A percentile compares a stretch with the other conserved stretches of the same genome.
These are phyloP conservation scores for Melanogaster broomeanus DNA, from an alignment of 768 basidiomycete species.

Conservation along the genomic window DNA sequence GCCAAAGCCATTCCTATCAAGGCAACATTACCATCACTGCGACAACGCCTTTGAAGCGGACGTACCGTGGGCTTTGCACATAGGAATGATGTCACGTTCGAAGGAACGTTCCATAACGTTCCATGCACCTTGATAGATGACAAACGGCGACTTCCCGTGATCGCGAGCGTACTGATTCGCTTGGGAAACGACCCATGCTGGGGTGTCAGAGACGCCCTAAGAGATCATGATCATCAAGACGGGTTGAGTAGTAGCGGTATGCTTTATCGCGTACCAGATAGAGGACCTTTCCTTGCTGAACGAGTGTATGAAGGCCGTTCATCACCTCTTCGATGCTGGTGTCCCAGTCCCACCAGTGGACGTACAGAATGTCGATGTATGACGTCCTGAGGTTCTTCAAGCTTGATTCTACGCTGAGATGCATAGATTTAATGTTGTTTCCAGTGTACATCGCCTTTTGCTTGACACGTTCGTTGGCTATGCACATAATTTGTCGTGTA, in stretches of 20 bases:
- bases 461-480: slow-evolving; percentile 6
- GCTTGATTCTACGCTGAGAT: slow-evolving; percentile 39
- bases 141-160: slow-evolving; percentile 46
- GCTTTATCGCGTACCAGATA: slow-evolving; percentile 26
- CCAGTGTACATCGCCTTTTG: slow-evolving; percentile 39
- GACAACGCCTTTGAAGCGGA: neutral
- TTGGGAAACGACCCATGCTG: slow-evolving; percentile 42
- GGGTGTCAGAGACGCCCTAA: slow-evolving; percentile 32
- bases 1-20: slow-evolving; percentile 35
- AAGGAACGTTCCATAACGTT: slow-evolving; percentile 37
- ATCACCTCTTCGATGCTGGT: slow-evolving; percentile 44
- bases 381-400: slow-evolving; percentile 48
- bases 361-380: slow-evolving; percentile 40
- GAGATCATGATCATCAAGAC: neutral
- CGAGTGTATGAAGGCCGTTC: slow-evolving; percentile 39
- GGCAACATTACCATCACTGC: neutral
- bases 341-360: slow-evolving; percentile 38
- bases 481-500: slow-evolving; percentile 23
- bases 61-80: slow-evolving; percentile 16
- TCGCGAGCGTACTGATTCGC: slow-evolving; percentile 44
- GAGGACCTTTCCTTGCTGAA: slow-evolving; percentile 40
- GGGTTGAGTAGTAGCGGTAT: neutral
- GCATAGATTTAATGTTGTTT: slow-evolving; percentile 48
- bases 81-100: slow-evolving; percentile 42
- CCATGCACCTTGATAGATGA: slow-evolving; percentile 45